Evolutionary conservation across 179 eudicot species (phyloP).

Genomic region (Gypsophila paniculata): DNA sequence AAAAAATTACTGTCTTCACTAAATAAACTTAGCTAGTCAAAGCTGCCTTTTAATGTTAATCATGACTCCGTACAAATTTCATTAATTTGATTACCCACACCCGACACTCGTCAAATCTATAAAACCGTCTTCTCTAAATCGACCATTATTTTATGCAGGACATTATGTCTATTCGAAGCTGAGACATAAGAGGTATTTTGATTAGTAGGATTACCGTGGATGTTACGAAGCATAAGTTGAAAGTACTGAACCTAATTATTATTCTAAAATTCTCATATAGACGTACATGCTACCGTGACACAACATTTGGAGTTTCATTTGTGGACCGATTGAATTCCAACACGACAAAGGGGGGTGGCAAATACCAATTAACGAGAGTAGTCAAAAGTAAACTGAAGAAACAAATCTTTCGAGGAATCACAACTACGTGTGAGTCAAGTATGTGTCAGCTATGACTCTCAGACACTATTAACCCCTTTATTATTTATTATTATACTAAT

Average conservation of each 20-base stretch:
- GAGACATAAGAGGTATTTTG: no score
- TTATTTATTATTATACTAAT: not conserved
- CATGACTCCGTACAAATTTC: no score
- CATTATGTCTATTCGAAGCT: no score
- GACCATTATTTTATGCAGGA: no score
- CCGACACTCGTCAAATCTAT: no score
- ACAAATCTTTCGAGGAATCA: conserved; percentile 25
- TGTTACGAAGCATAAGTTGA: no score
- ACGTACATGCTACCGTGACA: not conserved
- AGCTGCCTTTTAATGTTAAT: no score
- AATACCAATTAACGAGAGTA: not conserved
- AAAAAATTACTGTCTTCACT: no score
- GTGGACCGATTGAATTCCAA: conserved; percentile 21
- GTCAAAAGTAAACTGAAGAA: not conserved
- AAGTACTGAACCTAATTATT: conserved; percentile 6
- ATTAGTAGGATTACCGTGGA: no score
- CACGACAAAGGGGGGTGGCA: conserved; percentile 18
- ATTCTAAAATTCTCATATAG: conserved; percentile 6
- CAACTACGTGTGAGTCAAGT: conserved; percentile 20
- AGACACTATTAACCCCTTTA: not conserved
- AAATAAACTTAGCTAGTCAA: no score
- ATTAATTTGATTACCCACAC: no score
- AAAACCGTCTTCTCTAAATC: no score
- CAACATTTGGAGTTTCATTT: conserved; percentile 16
- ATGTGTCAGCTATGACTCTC: conserved; percentile 24